Conservation (phyloP, 1,284 basidiomycete species). For the Tilletiaria anomala region DNA sequence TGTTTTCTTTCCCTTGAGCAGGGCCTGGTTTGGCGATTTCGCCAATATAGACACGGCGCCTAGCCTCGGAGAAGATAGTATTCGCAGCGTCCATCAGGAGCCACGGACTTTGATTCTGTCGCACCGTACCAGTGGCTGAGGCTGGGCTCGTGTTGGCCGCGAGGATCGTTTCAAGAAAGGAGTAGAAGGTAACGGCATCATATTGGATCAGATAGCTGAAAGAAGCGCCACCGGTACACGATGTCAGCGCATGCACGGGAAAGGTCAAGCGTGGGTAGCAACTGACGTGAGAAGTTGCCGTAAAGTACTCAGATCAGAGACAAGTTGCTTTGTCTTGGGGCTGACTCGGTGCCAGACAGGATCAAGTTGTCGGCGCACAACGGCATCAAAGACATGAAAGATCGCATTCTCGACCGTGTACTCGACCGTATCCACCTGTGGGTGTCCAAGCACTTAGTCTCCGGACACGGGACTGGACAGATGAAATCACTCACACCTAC, state of each 20-base stretch:
- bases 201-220: constrained; percentile 72
- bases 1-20: constrained; percentile 30
- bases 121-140: constrained; percentile 9
- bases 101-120: constrained; percentile 61
- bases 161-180: constrained; percentile 81
- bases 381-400: constrained; percentile 78
- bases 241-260: no score
- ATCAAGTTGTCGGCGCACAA: constrained; percentile 77
- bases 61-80: constrained; percentile 69
- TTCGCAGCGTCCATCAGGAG: constrained; percentile 79
- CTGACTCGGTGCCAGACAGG: constrained; percentile 94
- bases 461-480: no score
- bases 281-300: constrained; percentile 66
- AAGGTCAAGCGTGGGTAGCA: not conserved
- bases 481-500: constrained; percentile 49
- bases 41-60: constrained; percentile 58
- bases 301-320: constrained; percentile 71
- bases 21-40: not conserved
- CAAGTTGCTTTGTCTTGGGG: constrained; percentile 76
- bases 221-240: no score
- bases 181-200: constrained; percentile 77
- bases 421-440: constrained; percentile 81
- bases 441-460: not conserved
- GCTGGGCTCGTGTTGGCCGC: constrained; percentile 48
- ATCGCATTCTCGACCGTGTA: constrained; percentile 84